These are phyloP conservation scores for Scedosporium minutisporum DNA, from an alignment of 2,329 filamentous ascomycete species.

Conservation along the genomic window DNA sequence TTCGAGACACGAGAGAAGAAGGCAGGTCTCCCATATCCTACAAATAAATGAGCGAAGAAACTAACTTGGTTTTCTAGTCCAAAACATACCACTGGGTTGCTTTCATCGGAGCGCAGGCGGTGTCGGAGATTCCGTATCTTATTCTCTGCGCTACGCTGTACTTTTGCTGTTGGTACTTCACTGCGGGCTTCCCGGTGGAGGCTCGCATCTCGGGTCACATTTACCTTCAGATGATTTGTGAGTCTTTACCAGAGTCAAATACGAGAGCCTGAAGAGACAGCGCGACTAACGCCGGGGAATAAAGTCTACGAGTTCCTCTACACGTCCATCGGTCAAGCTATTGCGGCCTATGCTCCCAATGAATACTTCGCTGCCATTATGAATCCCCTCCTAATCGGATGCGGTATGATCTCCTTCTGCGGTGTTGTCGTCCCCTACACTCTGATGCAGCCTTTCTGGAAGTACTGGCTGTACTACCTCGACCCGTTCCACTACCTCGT, in stretches of 20 bases:
- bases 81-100: conserved; percentile 43
- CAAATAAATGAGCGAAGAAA: neutral
- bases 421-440: conserved; percentile 27
- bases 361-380: conserved; percentile 37
- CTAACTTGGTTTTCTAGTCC: conserved; percentile 13
- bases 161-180: conserved; percentile 48
- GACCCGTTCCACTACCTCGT: conserved; percentile 8
- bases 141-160: conserved; percentile 35
- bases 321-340: conserved; percentile 30
- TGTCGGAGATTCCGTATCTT: conserved; percentile 38
- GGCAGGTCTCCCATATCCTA: neutral
- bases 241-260: conserved; percentile 18
- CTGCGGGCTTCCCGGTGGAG: conserved; percentile 9
- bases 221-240: conserved; percentile 36
- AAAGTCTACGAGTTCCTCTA: conserved; percentile 31
- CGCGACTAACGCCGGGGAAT: conserved; percentile 12
- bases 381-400: conserved; percentile 34
- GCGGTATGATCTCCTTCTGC: conserved; percentile 27
- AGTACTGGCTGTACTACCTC: conserved; percentile 21
- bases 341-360: conserved; percentile 40
- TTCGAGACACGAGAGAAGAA: conserved; percentile 41
- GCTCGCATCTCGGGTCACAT: conserved; percentile 35
- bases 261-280: neutral
- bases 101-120: conserved; percentile 43
- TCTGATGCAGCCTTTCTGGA: conserved; percentile 28